A percentile compares a stretch with the other conserved stretches of the same genome.
These are phyloP conservation scores for Zygosaccharomyces bailii DNA, from an alignment of 805 yeast genomes.

Conservation along the genomic window DNA sequence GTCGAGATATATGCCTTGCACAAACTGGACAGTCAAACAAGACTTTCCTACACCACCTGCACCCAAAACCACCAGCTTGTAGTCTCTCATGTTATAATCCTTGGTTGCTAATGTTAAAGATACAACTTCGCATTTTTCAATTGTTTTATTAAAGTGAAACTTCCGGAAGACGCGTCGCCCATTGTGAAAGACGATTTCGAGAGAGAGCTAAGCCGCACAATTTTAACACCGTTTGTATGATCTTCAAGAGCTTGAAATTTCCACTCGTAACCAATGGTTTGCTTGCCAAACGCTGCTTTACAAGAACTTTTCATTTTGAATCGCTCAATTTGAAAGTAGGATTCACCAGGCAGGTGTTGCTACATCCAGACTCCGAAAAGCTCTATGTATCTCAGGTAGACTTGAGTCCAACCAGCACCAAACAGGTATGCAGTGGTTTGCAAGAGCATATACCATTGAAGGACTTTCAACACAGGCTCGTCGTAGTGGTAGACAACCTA, in stretches of 20 bases:
- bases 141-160: not conserved
- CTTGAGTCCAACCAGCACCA: constrained; percentile 19
- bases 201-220: not conserved
- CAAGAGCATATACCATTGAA: constrained; percentile 43
- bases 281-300: not conserved
- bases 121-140: too few relatives aligned
- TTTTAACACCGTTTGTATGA: not conserved
- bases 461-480: constrained; percentile 39
- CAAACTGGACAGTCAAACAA: constrained; percentile 86
- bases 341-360: constrained; percentile 41
- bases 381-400: constrained; percentile 54
- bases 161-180: constrained; percentile 5
- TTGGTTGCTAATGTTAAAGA: too few relatives aligned
- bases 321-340: constrained; percentile 46
- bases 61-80: constrained; percentile 86
- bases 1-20: constrained; percentile 85
- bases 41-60: constrained; percentile 98
- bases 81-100: constrained; percentile 50
- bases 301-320: constrained; percentile 14
- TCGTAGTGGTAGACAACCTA: constrained; percentile 55
- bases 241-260: not conserved
- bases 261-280: not conserved
- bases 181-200: constrained; percentile 2
- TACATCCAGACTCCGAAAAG: constrained; percentile 57
- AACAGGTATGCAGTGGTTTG: constrained; percentile 57